Conservation (phyloP, 2,329 filamentous ascomycete genomes). For the Nemania abortiva region DNA sequence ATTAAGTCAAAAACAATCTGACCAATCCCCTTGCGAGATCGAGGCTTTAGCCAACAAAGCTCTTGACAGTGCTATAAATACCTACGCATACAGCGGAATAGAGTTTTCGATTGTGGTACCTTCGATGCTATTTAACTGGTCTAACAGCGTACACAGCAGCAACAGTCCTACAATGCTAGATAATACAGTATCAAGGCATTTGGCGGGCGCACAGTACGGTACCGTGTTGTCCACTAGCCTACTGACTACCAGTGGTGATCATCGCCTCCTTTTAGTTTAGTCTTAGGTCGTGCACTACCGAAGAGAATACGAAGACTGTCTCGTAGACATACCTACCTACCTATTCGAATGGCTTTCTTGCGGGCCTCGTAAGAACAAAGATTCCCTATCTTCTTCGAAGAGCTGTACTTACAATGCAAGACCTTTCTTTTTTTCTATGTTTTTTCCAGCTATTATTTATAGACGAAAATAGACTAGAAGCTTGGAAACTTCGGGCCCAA, state of each 20-base stretch:
- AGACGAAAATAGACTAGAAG: too few relatives aligned
- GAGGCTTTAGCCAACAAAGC: neutral
- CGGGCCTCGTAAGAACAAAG: too few relatives aligned
- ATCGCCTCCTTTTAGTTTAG: neutral
- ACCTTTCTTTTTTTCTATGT: too few relatives aligned
- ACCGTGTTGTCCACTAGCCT: neutral
- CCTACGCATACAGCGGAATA: neutral
- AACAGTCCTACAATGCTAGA: too few relatives aligned
- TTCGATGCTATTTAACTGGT: neutral
- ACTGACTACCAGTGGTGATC: slow-evolving; percentile 6
- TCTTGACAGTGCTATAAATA: neutral
- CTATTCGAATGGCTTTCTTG: too few relatives aligned
- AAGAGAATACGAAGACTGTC: neutral
- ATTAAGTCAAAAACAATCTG: neutral
- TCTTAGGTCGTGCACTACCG: neutral
- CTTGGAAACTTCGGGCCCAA: too few relatives aligned
- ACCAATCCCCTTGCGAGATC: neutral
- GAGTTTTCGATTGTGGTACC: neutral
- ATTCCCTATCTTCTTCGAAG: too few relatives aligned
- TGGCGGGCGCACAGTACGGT: neutral
- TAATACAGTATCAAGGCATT: neutral
- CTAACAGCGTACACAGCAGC: too few relatives aligned
- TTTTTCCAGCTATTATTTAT: too few relatives aligned
- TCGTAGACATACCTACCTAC: too few relatives aligned
- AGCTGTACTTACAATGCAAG: too few relatives aligned